Evolutionary conservation across 371 early-diverging fungal species (phyloP), one percentile per base, ranked within the genome.

Genomic region (Umbelopsis sp.): DNA sequence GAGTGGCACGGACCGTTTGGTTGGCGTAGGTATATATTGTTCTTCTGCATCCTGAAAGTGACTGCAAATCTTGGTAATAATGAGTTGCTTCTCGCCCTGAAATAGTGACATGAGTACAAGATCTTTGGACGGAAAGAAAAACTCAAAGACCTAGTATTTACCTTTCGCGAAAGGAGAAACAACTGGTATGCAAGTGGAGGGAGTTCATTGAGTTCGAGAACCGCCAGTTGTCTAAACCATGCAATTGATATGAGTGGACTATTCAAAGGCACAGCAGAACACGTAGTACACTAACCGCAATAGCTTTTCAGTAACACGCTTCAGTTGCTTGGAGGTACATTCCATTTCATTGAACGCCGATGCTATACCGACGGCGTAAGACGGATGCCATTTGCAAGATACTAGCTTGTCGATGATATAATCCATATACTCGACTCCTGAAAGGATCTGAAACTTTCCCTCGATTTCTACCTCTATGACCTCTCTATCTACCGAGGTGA

Each of bases 111-210:
- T 5, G 18, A 18, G 24, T 62, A 37, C 24, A 10, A 7, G 41
- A 7, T 41, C 12, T 7, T 10, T 41, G 2, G 7, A 22, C 41
- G 12, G 7, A 41, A 41, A 7, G 41, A 41, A 11, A 11, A 25
- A 4, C 12, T 50, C 22, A 37, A 29, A 48, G 29, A 29, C 29
- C 22, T 29, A 4, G 29, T 1, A 0, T 20, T 12, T 74, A 89
- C 89, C 81, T 89, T 89, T 65, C 85, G 75, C 18, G 87, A 86
- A 2, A 89, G 72, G 10, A 86, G 71, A 7, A 89, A 69, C 22
- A 89, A 44, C 53, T 87, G 87, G 66, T 86, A 88, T 14, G 85
- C 73, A 63, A 82, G 76, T 3, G 86, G 84, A 10, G 90, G 90
- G 2, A 84, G 72, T 63, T 85, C 87, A 46, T 87, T 80, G 2